Evolutionary conservation across 1,284 basidiomycete genomes (phyloP).

Genomic region (Fereydounia khargensis): DNA sequence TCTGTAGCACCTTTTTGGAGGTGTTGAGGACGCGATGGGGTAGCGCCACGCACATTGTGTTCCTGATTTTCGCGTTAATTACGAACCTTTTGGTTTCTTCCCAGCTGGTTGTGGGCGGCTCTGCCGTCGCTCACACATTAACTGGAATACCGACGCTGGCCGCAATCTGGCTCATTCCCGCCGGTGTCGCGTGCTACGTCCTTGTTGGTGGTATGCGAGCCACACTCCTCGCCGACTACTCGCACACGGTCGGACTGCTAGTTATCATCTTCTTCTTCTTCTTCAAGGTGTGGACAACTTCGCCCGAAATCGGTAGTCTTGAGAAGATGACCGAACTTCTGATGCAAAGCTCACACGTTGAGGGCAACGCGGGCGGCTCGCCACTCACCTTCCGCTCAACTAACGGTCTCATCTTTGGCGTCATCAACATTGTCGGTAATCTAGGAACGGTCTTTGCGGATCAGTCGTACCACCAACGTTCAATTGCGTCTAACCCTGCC

Average conservation of each 20-base stretch:
- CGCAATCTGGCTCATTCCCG: slow-evolving; percentile 48
- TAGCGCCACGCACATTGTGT: slow-evolving; percentile 68
- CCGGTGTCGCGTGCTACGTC: slow-evolving; percentile 46
- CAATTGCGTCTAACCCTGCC: slow-evolving; percentile 77
- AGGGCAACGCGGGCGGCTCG: slow-evolving; percentile 66
- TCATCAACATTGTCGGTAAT: slow-evolving; percentile 68
- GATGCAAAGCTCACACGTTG: slow-evolving; percentile 60
- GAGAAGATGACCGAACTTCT: slow-evolving; percentile 61
- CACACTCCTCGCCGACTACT: slow-evolving; percentile 52
- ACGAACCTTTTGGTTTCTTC: slow-evolving; percentile 63
- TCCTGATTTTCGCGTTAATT: slow-evolving; percentile 74
- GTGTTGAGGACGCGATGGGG: slow-evolving; percentile 74
- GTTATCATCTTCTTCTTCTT: slow-evolving; percentile 61
- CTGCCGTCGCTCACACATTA: slow-evolving; percentile 59
- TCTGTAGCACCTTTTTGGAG: slow-evolving; percentile 67
- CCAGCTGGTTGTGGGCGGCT: slow-evolving; percentile 52
- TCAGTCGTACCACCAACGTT: slow-evolving; percentile 68
- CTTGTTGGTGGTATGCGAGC: slow-evolving; percentile 52
- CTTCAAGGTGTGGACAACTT: slow-evolving; percentile 71
- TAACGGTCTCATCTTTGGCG: slow-evolving; percentile 80
- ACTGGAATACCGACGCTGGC: slow-evolving; percentile 60
- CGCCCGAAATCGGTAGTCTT: slow-evolving; percentile 41
- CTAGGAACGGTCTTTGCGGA: slow-evolving; percentile 67
- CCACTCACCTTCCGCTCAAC: slow-evolving; percentile 77
- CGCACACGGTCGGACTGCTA: slow-evolving; percentile 51